Evolutionary conservation across 495 filamentous ascomycete species (phyloP), one percentile per base, ranked within the genome.

Genomic region (Hyaloscypha variabilis): DNA sequence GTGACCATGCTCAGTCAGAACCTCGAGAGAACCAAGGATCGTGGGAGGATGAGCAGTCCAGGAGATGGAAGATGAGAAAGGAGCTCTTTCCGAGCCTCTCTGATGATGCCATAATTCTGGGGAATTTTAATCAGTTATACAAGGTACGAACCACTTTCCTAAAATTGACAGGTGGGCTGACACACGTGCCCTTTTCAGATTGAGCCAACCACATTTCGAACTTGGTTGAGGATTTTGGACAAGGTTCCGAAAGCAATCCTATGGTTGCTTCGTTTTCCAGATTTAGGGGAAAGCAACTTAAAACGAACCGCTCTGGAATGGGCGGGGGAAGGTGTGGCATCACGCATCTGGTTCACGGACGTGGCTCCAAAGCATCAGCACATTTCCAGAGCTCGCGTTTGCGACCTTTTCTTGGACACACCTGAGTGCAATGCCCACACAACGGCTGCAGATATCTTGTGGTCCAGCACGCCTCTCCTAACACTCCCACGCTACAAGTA

Each of bases 351-450:
- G 68, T 99, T 99, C 75, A 99, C 95, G 6, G 94, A 98, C 73
- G 95, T 73, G 3, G 95, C 95, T 4, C 93, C 94, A 11, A 99
- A 99, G 76, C 88, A 92, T 68, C 87, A 93, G 62, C 95, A 99
- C 74, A 99, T 99, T 65, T 87, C 92, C 6, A 90, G 95, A 26
- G 95, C 95, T 0, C 88, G 94, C 53, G 85, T 98, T 52, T 89
- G 93, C 75, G 95, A 99, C 74, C 83, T 99, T 39, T 97, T 99
- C 72, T 84, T 99, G 24, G 95, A 99, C 76, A 99, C 95, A 0
- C 93, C 95, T 4, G 95, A 99, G 78, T 99, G 95, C 79, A 98
- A 98, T 74, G 95, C 93, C 6, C 95, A 99, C 77, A 99, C 96
- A 23, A 99, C 95, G 0, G 94, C 95, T 8, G 96, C 95, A 6